These are phyloP conservation scores for Lachnellula suecica DNA, from an alignment of 2,329 filamentous ascomycete species.

Conservation along the genomic window DNA sequence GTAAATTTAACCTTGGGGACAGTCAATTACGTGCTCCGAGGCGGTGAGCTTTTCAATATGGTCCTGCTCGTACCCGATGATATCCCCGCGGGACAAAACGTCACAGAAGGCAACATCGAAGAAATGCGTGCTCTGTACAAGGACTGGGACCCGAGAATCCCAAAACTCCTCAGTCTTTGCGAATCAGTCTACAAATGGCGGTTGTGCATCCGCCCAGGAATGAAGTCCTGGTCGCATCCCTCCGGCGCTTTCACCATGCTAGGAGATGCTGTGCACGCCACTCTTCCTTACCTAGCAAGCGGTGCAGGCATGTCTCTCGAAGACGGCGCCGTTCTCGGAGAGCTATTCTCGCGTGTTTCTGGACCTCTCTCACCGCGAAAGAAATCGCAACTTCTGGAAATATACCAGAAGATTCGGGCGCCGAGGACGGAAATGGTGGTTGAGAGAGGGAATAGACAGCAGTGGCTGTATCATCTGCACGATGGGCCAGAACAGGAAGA, in stretches of 20 bases:
- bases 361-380: conserved; percentile 25
- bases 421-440: conserved; percentile 60
- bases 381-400: conserved; percentile 36
- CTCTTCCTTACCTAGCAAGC: conserved; percentile 59
- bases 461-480: conserved; percentile 55
- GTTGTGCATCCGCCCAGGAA: conserved; percentile 53
- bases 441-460: conserved; percentile 57
- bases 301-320: conserved; percentile 60
- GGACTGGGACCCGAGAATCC: conserved; percentile 45
- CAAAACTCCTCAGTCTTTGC: conserved; percentile 56
- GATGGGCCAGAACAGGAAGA: conserved; percentile 57
- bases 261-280: conserved; percentile 64
- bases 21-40: conserved; percentile 46
- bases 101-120: conserved; percentile 38
- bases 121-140: conserved; percentile 43
- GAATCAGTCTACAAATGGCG: conserved; percentile 61
- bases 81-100: conserved; percentile 35
- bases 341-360: conserved; percentile 45
- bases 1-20: too few species aligned
- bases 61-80: conserved; percentile 42
- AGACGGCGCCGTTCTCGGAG: conserved; percentile 56
- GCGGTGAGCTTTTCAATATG: conserved; percentile 44
- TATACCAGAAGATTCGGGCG: conserved; percentile 59
- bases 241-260: conserved; percentile 57
- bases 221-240: conserved; percentile 57